Evolutionary conservation across 2,329 filamentous ascomycete genomes (phyloP).

Genomic region (Ilyonectria sp.): DNA sequence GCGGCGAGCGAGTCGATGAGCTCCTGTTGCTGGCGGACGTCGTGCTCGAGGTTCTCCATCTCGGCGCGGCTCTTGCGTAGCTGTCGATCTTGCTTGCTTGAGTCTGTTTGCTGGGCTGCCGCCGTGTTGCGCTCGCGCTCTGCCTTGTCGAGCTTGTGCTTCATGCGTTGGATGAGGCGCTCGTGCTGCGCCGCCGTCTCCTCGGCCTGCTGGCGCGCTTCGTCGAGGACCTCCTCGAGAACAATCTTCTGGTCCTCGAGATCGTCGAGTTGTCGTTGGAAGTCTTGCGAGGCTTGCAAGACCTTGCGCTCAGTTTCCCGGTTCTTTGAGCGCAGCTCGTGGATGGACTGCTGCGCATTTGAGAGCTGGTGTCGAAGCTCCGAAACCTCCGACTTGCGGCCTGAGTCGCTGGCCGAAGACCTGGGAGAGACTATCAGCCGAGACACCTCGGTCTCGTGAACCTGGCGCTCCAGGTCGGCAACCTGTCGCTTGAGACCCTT

Average conservation of each 20-base stretch:
- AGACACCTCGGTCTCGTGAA: constrained; percentile 75
- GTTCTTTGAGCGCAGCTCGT: constrained; percentile 66
- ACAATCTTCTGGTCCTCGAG: constrained; percentile 72
- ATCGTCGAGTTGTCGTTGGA: constrained; percentile 70
- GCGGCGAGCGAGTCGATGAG: constrained; percentile 71
- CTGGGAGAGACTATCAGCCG: constrained; percentile 62
- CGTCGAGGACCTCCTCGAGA: constrained; percentile 71
- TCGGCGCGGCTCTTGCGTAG: constrained; percentile 76
- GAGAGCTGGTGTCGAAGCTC: constrained; percentile 74
- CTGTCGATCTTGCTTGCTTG: constrained; percentile 70
- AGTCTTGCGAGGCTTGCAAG: constrained; percentile 59
- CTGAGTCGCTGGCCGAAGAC: constrained; percentile 66
- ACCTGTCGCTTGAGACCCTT: constrained; percentile 77
- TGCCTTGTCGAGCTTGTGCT: constrained; percentile 66
- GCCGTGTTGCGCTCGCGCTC: constrained; percentile 62
- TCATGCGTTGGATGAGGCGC: constrained; percentile 59
- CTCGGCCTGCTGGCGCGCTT: constrained; percentile 67
- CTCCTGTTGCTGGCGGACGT: constrained; percentile 78
- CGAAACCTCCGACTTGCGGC: constrained; percentile 69
- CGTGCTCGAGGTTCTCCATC: constrained; percentile 79
- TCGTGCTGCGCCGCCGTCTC: constrained; percentile 62
- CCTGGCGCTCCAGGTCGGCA: constrained; percentile 76
- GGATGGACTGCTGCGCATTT: constrained; percentile 71
- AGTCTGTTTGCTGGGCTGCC: constrained; percentile 55
- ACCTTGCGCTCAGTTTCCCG: constrained; percentile 67